A percentile compares a stretch with the other conserved stretches of the same genome.
Conservation (phyloP, 371 early-diverging fungal genomes). For the Parasitella parasitica region DNA sequence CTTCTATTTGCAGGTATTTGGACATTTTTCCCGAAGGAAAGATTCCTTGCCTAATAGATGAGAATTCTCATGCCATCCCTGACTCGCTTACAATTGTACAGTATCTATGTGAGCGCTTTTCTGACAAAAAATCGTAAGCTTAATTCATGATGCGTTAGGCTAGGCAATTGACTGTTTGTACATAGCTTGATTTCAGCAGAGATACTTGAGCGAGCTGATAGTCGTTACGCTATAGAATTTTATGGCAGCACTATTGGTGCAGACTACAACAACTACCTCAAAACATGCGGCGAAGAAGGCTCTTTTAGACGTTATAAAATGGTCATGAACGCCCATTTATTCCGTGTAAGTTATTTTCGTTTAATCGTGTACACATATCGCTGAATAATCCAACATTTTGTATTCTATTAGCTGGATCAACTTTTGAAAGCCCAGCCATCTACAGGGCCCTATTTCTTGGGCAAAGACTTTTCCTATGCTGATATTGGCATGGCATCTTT, state of each 20-base stretch:
- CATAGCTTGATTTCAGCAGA: background rate
- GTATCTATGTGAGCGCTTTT: background rate
- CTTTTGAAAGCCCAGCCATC: slow-evolving; percentile 24
- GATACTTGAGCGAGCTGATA: background rate
- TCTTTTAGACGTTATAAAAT: background rate
- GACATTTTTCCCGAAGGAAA: background rate
- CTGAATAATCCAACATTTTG: background rate
- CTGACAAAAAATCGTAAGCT: background rate
- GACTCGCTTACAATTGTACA: background rate
- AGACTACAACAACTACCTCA: background rate
- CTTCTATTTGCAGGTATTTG: background rate
- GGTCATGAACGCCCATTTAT: background rate
- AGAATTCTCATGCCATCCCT: background rate
- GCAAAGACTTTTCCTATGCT: slow-evolving; percentile 49
- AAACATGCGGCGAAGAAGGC: background rate
- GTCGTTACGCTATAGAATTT: background rate
- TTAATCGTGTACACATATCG: too few relatives aligned
- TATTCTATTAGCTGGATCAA: background rate
- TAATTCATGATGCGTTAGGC: too few relatives aligned
- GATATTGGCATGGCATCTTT: slow-evolving; percentile 55
- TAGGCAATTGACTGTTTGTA: background rate
- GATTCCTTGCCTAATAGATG: background rate
- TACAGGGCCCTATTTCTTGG: slow-evolving; percentile 58
- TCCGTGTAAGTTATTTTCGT: background rate
- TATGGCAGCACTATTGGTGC: background rate